A percentile compares a stretch with the other conserved stretches of the same genome.
Conservation (phyloP, 1,284 basidiomycete genomes). For the Ceratobasidium theobromae region DNA sequence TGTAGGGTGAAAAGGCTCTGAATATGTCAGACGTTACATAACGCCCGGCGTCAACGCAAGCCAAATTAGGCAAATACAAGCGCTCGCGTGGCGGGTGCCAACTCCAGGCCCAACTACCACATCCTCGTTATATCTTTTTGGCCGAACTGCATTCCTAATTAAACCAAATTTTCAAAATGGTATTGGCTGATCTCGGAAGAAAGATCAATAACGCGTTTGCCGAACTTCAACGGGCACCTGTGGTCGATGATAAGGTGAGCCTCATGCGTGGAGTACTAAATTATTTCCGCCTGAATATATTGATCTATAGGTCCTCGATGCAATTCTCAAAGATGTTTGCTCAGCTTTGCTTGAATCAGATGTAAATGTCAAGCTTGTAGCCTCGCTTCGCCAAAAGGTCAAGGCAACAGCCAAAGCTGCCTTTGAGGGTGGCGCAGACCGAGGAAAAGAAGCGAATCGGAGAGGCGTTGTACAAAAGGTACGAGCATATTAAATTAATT, state of each 20-base stretch:
- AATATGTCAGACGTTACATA: too few species aligned
- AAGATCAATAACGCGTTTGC: constrained; percentile 93
- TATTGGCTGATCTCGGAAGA: constrained; percentile 92
- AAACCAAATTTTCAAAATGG: constrained; percentile 63
- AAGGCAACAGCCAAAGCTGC: constrained; percentile 81
- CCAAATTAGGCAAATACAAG: too few species aligned
- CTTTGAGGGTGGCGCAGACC: constrained; percentile 70
- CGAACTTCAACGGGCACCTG: constrained; percentile 80
- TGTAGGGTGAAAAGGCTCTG: too few species aligned
- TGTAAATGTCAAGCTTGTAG: constrained; percentile 97
- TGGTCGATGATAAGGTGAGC: constrained; percentile 91
- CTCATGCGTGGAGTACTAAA: constrained; percentile 36
- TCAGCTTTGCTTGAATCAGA: constrained; percentile 93
- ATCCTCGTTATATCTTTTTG: too few species aligned
- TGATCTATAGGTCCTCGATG: constrained; percentile 80
- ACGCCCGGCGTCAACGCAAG: too few species aligned
- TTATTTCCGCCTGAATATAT: constrained; percentile 29
- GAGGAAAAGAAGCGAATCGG: constrained; percentile 77
- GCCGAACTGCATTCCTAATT: too few species aligned
- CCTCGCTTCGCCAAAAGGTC: constrained; percentile 84
- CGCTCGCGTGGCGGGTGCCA: too few species aligned
- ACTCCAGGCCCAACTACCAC: too few species aligned
- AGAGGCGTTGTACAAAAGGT: constrained; percentile 91
- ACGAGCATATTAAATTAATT: constrained; percentile 32
- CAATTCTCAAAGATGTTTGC: constrained; percentile 92